These are phyloP conservation scores for Catenaria anguillulae DNA, from an alignment of 371 early-diverging fungal species.

Conservation along the genomic window DNA sequence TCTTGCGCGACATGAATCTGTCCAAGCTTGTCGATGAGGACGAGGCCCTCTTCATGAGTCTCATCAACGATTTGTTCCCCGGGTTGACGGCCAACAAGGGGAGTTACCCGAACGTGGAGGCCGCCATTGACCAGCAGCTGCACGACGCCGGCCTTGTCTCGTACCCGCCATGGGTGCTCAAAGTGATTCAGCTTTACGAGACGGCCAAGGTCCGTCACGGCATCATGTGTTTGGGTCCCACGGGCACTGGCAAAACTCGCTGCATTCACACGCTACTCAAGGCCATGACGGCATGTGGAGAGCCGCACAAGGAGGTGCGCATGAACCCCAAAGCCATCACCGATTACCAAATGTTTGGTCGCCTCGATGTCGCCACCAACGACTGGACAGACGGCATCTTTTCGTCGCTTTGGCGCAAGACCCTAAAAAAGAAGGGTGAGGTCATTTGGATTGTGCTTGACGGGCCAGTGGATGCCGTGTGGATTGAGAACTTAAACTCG, in stretches of 20 bases:
- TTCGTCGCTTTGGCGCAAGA: slow-evolving; percentile 41
- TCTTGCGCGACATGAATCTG: slow-evolving; percentile 46
- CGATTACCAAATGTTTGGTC: slow-evolving; percentile 49
- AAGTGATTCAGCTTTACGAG: slow-evolving; percentile 46
- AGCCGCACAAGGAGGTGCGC: slow-evolving; percentile 46
- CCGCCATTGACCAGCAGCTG: slow-evolving; percentile 39
- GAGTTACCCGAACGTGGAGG: slow-evolving; percentile 36
- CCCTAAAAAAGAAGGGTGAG: slow-evolving; percentile 41
- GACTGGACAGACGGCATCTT: slow-evolving; percentile 56
- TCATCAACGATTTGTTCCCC: slow-evolving; percentile 47
- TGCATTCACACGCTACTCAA: slow-evolving; percentile 38
- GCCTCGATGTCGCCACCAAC: slow-evolving; percentile 43
- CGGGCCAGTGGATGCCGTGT: slow-evolving; percentile 47
- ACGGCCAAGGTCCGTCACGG: slow-evolving; percentile 44
- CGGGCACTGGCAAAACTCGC: slow-evolving; percentile 42
- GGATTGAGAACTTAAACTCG: slow-evolving; percentile 56
- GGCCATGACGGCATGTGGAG: slow-evolving; percentile 39
- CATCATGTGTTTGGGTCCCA: slow-evolving; percentile 45
- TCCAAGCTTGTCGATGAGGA: slow-evolving; percentile 48
- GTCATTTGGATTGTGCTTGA: slow-evolving; percentile 48
- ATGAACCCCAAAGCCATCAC: slow-evolving; percentile 52
- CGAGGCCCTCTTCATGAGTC: slow-evolving; percentile 35
- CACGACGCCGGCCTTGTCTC: slow-evolving; percentile 32
- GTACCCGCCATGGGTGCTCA: slow-evolving; percentile 43
- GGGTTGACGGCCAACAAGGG: slow-evolving; percentile 38